Evolutionary conservation across 1,284 basidiomycete species (phyloP), one percentile per base, ranked within the genome.

Genomic region (Leccinum pallidistipes): DNA sequence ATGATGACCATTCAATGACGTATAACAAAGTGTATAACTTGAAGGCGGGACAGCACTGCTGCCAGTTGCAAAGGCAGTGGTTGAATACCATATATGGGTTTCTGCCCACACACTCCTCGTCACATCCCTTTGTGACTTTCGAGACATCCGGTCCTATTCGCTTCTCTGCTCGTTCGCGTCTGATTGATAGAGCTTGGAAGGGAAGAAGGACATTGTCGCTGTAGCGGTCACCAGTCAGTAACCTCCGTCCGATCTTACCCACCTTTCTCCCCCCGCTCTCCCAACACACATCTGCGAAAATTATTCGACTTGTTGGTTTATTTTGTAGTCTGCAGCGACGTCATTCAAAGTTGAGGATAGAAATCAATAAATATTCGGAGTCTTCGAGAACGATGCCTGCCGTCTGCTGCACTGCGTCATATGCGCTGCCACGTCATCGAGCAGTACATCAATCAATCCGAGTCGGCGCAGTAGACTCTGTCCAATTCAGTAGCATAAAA

Each of bases 1-100:
- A 21, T 47, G 45, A 21, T n/a, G 43, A 12, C 18, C 11, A 21
- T 12, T 24, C 27, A 29, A 29, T 24, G 45, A 49, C 21, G 12
- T 49, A 18, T 16, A 18, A 18, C 6, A 24, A 91, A 12, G 21
- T 49, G 21, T 49, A 18, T 16, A 18, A 18, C 3, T 29, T 29
- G 27, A 24, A 91, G 89, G 89, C 16, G 89, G 81, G 8, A 83
- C 87, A 0, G 94, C 34, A 95, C 93, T 0, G 94, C 94, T 29
- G 27, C 27, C 27, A 0, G 80, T 96, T 56, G 88, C 92, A 24
- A 95, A 95, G 73, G 93, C 92, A 24, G 84, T 90, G 24, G 45
- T 21, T 11, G 21, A 47, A 7, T 45, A 21, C 11, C 21, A 29
- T 29, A 29, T 27, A 27, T 27, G 24, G 24, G 4, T 49, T 24